A percentile compares a stretch with the other conserved stretches of the same genome.
Evolutionary conservation across 805 yeast genomes (phyloP).

Genomic region (Diddensiella santjacobensis): DNA sequence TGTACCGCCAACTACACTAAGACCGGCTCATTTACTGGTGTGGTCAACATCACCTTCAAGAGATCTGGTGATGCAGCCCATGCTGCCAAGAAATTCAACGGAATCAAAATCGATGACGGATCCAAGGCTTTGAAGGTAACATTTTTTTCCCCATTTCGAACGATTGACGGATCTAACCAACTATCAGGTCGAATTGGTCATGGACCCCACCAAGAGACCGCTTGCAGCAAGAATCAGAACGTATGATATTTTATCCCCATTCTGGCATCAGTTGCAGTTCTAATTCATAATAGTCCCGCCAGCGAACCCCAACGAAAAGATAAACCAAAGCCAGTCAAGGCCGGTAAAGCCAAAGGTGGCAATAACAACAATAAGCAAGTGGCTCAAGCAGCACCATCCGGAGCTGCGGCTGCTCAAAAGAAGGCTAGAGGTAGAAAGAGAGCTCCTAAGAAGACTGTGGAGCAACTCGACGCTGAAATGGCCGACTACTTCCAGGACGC

Average conservation of each 20-base stretch:
- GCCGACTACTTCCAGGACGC: slow-evolving; percentile 69
- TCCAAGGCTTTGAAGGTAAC: slow-evolving; percentile 58
- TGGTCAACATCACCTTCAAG: slow-evolving; percentile 80
- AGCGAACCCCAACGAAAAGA: no score
- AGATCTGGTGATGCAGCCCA: slow-evolving; percentile 62
- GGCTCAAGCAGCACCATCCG: slow-evolving; percentile 15
- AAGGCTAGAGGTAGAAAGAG: slow-evolving; percentile 23
- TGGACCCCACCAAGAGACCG: slow-evolving; percentile 71
- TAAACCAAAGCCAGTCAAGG: slow-evolving; percentile 16
- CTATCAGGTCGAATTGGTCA: slow-evolving; percentile 59
- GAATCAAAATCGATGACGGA: slow-evolving; percentile 92
- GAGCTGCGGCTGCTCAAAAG: slow-evolving; percentile 31
- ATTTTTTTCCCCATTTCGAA: neutral
- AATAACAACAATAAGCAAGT: slow-evolving; percentile 13
- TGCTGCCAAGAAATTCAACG: slow-evolving; percentile 82
- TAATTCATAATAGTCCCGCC: no score
- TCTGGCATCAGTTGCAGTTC: no score
- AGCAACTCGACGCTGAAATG: slow-evolving; percentile 97
- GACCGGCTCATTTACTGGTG: slow-evolving; percentile 86
- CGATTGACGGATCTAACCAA: slow-evolving; percentile 9
- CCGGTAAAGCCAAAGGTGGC: slow-evolving; percentile 25
- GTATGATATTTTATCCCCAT: no score
- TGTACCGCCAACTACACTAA: slow-evolving; percentile 76
- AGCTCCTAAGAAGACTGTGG: slow-evolving; percentile 70
- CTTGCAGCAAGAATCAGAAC: slow-evolving; percentile 68